A percentile compares a stretch with the other conserved stretches of the same genome.
These are phyloP conservation scores for Neurospora crassa DNA, from an alignment of 2,329 filamentous ascomycete genomes.

Conservation along the genomic window DNA sequence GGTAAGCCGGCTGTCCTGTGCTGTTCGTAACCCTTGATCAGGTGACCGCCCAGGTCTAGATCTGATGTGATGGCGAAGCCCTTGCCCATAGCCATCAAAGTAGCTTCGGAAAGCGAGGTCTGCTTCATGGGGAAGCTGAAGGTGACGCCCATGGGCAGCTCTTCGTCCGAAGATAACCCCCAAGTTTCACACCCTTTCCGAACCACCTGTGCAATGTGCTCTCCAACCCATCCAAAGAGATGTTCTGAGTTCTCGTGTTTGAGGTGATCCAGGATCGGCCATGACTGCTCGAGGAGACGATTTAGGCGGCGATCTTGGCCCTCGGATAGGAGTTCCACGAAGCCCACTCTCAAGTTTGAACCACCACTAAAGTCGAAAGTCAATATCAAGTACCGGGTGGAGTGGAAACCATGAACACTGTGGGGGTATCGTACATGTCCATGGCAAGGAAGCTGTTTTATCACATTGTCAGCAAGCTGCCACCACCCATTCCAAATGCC, in stretches of 20 bases:
- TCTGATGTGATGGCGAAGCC: constrained; percentile 55
- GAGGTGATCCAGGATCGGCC: constrained; percentile 64
- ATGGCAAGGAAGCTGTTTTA: constrained; percentile 46
- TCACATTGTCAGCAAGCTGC: background rate
- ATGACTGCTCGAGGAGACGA: constrained; percentile 57
- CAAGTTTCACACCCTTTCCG: constrained; percentile 40
- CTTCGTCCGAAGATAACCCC: constrained; percentile 30
- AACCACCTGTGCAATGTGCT: constrained; percentile 66
- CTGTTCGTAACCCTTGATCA: constrained; percentile 48
- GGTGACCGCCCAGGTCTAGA: constrained; percentile 49
- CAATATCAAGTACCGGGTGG: constrained; percentile 21
- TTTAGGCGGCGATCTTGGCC: constrained; percentile 28
- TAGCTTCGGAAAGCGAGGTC: constrained; percentile 50
- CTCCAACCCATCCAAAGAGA: constrained; percentile 73
- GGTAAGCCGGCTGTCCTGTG: constrained; percentile 44
- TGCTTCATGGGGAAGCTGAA: constrained; percentile 65
- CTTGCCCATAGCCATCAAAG: constrained; percentile 60
- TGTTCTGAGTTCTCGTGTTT: constrained; percentile 67
- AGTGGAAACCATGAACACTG: background rate
- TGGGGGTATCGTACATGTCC: constrained; percentile 46
- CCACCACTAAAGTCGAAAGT: constrained; percentile 42
- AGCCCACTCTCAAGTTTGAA: constrained; percentile 59
- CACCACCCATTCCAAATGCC: background rate
- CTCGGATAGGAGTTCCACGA: constrained; percentile 48
- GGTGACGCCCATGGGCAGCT: constrained; percentile 56